These are phyloP conservation scores for Eucalyptus tenuipes DNA, from an alignment of 345 rosid species.

Conservation along the genomic window DNA sequence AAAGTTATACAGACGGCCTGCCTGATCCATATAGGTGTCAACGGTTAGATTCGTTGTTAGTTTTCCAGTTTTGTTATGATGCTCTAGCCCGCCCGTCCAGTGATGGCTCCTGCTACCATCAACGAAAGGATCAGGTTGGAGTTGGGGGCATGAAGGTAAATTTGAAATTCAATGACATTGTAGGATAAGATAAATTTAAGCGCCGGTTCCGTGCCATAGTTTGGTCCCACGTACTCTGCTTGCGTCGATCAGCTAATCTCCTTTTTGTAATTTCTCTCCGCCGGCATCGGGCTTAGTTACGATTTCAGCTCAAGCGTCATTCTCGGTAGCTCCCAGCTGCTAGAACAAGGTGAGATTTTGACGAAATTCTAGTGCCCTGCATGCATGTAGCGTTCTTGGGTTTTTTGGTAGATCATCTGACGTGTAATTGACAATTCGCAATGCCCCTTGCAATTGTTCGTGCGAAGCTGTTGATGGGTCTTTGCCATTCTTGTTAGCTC, in stretches of 20 bases:
- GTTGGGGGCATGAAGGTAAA: not conserved
- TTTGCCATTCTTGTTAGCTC: not conserved
- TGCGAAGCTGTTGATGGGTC: not conserved
- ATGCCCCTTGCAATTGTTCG: not conserved
- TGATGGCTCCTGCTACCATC: not conserved
- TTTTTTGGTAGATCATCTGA: not conserved
- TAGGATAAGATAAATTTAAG: not conserved
- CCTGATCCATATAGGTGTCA: no score
- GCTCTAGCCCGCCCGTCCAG: not conserved
- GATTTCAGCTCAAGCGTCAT: not conserved
- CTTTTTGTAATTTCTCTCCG: not conserved
- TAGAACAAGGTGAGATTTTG: not conserved
- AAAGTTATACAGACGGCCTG: not conserved
- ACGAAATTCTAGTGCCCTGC: not conserved
- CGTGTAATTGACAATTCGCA: not conserved
- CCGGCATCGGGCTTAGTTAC: not conserved
- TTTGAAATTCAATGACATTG: not conserved
- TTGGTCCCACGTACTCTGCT: not conserved
- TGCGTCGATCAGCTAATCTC: not conserved
- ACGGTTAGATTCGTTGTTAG: not conserved
- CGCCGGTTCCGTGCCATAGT: not conserved
- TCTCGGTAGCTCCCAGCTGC: not conserved
- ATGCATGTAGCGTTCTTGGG: not conserved
- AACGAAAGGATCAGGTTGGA: not conserved
- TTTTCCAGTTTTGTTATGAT: not conserved